These are phyloP conservation scores for Condylostoma magnum DNA, from an alignment of 169 alveolate species.

Conservation along the genomic window DNA sequence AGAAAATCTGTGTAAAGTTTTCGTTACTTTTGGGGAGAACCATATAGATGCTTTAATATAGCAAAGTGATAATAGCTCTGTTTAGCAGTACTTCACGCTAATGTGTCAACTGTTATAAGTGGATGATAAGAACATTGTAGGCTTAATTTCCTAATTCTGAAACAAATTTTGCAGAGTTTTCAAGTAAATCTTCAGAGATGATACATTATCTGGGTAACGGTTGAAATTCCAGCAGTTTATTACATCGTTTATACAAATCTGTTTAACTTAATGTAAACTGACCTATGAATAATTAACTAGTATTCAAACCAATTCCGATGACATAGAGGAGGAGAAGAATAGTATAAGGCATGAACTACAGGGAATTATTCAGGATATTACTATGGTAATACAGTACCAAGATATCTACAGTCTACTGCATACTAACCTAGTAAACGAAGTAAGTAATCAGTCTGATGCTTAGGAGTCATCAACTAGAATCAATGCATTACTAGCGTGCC, in stretches of 20 bases:
- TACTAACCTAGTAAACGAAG: not conserved
- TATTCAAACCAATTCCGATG: not conserved
- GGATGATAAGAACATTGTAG: too few species aligned
- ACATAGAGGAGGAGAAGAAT: slow-evolving; percentile 9
- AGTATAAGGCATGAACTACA: not conserved
- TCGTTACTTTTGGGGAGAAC: too few species aligned
- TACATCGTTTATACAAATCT: not conserved
- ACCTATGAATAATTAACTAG: not conserved
- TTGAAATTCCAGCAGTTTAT: not conserved
- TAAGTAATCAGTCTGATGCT: too few species aligned
- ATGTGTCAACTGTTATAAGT: too few species aligned
- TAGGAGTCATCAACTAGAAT: too few species aligned
- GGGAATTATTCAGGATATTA: not conserved
- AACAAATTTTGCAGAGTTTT: not conserved
- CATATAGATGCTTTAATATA: too few species aligned
- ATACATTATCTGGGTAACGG: not conserved
- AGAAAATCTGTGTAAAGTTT: too few species aligned
- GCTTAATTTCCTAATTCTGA: slow-evolving; percentile 24
- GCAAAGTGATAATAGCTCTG: too few species aligned
- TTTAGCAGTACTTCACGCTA: too few species aligned
- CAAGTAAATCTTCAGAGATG: not conserved
- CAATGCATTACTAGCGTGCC: too few species aligned
- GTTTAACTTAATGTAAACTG: not conserved
- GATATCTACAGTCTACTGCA: not conserved
- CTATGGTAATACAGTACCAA: not conserved